A percentile compares a stretch with the other conserved stretches of the same genome.
Conservation (phyloP, 2,329 filamentous ascomycete genomes). For the Trichoderma harzianum region DNA sequence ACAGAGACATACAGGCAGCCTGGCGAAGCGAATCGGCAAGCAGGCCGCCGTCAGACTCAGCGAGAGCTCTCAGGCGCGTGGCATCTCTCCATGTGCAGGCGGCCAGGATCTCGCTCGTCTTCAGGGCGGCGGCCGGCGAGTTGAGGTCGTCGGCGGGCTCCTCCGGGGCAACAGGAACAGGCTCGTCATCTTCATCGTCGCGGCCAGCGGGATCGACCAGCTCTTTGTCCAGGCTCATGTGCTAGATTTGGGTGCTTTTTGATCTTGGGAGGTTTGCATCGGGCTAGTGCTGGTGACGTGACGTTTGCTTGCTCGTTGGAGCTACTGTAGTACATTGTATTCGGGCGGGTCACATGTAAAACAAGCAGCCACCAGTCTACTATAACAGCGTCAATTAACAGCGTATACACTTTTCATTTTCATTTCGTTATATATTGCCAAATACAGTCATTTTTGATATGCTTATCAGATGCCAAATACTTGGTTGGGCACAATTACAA, state of each 20-base stretch:
- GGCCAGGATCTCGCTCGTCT: constrained; percentile 40
- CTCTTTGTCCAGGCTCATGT: constrained; percentile 21
- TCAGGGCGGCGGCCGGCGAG: constrained; percentile 29
- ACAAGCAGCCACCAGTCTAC: neutral
- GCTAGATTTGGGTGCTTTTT: neutral
- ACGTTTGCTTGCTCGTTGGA: neutral
- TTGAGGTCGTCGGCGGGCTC: constrained; percentile 20
- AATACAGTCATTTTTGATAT: neutral
- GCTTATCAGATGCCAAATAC: neutral
- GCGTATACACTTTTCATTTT: neutral
- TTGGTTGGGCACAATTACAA: neutral
- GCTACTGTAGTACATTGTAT: neutral
- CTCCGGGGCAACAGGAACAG: constrained; percentile 1
- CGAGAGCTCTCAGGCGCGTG: constrained; percentile 52
- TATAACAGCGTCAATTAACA: neutral
- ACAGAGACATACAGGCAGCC: constrained; percentile 66
- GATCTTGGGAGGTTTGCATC: neutral
- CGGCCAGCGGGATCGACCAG: constrained; percentile 16
- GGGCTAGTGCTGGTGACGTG: neutral
- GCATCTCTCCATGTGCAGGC: constrained; percentile 61
- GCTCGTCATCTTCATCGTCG: constrained; percentile 7
- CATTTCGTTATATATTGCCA: neutral
- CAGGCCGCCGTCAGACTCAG: constrained; percentile 64
- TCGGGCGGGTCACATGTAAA: neutral
- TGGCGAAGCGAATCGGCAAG: constrained; percentile 65